Evolutionary conservation across 768 basidiomycete genomes (phyloP).

Genomic region (Tricholoma bakamatsutake): DNA sequence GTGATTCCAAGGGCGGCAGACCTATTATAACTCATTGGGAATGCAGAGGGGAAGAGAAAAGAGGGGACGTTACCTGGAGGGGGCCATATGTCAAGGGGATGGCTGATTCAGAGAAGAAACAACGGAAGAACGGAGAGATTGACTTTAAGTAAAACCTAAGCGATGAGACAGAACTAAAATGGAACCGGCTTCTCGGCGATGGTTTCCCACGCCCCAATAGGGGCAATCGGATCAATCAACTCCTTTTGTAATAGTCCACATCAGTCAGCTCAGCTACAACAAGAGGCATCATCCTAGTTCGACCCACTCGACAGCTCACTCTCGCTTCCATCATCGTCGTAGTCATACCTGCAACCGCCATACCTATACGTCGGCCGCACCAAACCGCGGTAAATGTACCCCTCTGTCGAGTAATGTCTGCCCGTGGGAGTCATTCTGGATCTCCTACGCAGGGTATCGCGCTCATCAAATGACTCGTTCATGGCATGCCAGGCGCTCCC

Average conservation of each 20-base stretch:
- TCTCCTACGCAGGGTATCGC: not conserved
- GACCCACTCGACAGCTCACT: not conserved
- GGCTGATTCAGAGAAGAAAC: conserved; percentile 13
- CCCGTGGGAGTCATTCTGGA: not conserved
- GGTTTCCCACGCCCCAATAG: not conserved
- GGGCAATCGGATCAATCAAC: not conserved
- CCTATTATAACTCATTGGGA: conserved; percentile 19
- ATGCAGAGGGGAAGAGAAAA: not conserved
- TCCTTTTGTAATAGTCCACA: not conserved
- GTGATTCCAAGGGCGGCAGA: conserved; percentile 23
- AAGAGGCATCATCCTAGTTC: not conserved
- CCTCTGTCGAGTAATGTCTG: not conserved
- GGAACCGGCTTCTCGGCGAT: not conserved
- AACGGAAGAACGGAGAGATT: not conserved
- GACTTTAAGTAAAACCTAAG: not conserved
- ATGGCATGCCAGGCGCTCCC: not conserved
- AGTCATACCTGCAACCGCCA: not conserved
- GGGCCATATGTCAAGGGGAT: conserved; percentile 6
- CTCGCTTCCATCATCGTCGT: not conserved
- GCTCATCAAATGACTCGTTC: not conserved
- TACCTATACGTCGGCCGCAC: not conserved
- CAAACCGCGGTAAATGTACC: not conserved
- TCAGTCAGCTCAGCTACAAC: not conserved
- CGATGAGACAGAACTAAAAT: not conserved
- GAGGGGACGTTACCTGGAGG: conserved; percentile 4